Evolutionary conservation across 2,329 filamentous ascomycete genomes (phyloP), one percentile per base, ranked within the genome.

Genomic region (Biscogniauxia sp.): DNA sequence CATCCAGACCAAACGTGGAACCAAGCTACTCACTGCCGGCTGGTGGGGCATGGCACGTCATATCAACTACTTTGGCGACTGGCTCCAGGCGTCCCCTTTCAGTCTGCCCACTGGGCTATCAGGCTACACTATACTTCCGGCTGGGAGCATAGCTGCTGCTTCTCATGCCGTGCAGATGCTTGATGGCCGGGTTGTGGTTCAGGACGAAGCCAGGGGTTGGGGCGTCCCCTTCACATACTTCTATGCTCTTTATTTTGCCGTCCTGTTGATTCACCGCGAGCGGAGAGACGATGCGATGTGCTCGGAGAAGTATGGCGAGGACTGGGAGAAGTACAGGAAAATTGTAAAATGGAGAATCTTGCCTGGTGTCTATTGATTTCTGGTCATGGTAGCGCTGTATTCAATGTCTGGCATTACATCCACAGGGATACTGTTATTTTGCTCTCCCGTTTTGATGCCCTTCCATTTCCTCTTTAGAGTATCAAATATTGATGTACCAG

Each of bases 21-120:
- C 90, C 59, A 91, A 88, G 69, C 85, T 97, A 26, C 82, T 97
- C 64, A 87, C 88, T 5, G 89, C 90, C 0, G 93, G 93, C 58
- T 97, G 94, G 93, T 97, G 93, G 93, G 94, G 93, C 50, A 81
- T 85, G 20, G 89, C 93, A 0, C 87, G 93, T 50, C 94, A 97
- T 77, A 94, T 97, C 82, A 97, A 97, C 79, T 97, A 97, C 77
- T 78, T 96, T 0, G 94, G 93, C 58, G 93, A 97, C 79, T 97
- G 93, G 93, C 83, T 94, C 67, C 93, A 96, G 86, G 86, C 89
- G 13, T 97, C 92, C 91, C 87, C 92, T 0, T 97, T 95, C 77
- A 92, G 87, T 67, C 81, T 97, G 53, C 93, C 93, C 1, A 97
- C 93, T 0, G 90, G 91, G 0, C 89, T 55, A 4, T 89, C 92